Base-by-base conservation (phyloP, 2,329 filamentous ascomycete genomes). In the Fusarium sp. region DNA sequence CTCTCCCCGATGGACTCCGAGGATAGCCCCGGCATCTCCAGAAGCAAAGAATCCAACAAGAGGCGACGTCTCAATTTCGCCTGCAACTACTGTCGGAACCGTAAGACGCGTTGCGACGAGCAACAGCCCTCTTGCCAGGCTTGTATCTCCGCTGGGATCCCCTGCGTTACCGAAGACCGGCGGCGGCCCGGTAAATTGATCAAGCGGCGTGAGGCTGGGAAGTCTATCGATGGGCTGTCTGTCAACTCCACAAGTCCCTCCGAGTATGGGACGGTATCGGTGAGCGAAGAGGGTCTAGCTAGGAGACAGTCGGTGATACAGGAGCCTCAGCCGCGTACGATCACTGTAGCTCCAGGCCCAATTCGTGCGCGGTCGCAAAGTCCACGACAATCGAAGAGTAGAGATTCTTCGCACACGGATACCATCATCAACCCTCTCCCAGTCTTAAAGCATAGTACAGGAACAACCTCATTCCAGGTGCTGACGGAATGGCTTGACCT, bases 1-100 rank as follows among this genome's bases (percentile, higher is more conserved):
- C 58, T 56, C 5, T 62, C 56, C 1, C 56, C 56, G 20, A 62
- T 62, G 58, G 47, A 62, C 35, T 43, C 58, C 41, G 56, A 62
- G 7, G 56, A 62, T 0, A 62, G 56, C 17, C 56, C 58, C 47
- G 35, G 56, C 2, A 41, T 23, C n/a, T 11, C 35, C 22, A 60
- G 27, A 41, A 6, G 8, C 6, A 55, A 40, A 11, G 43, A 55
- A 17, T 54, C 56, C 1, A 32, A 17, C 6, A 62, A 62, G 14
- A 30, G 56, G 0, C 59, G 59, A 2, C 59, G 59, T 8, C 56
- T 62, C 30, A 62, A 62, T 17, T 62, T 62, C n/a, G 59, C 59
- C 5, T 62, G 59, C 7, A 62, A 62, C 7, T 62, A 62, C 19
- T 62, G 59, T 35, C 56, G 59, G 4, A 43, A 7, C 32, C 56